phyloP scores from a whole-genome alignment of 2,329 filamentous ascomycete genomes.

The Calonectria pteridis region DNA sequence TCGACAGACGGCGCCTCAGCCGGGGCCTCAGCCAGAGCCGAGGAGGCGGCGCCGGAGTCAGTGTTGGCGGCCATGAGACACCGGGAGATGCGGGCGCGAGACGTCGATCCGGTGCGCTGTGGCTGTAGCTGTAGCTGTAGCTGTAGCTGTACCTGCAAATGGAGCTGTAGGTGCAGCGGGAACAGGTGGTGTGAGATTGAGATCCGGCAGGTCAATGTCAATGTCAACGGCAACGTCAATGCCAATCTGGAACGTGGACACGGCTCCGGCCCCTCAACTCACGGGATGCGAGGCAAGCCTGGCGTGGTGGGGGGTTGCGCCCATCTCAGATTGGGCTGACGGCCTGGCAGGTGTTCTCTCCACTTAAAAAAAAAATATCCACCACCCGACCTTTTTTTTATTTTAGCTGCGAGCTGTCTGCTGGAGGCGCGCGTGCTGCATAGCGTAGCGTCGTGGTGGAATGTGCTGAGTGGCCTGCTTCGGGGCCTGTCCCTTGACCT shows the following conservation, averaged over 20 bases:
- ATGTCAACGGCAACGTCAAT: neutral
- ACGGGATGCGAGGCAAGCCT: neutral
- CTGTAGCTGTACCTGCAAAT: neutral
- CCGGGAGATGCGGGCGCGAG: neutral
- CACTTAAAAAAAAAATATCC: conserved; percentile 12
- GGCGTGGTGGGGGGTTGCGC: conserved; percentile 1
- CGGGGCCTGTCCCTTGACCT: neutral
- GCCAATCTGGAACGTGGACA: conserved; percentile 9
- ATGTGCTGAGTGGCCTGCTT: conserved; percentile 10
- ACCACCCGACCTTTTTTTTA: conserved; percentile 1
- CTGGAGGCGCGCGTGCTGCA: neutral
- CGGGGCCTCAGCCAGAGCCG: neutral
- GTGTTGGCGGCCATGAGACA: conserved; percentile 29
- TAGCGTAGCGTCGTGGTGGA: conserved; percentile 10
- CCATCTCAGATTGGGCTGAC: conserved; percentile 11
- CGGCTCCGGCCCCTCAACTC: conserved; percentile 10
- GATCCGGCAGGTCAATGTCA: neutral
- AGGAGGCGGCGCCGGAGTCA: conserved; percentile 21
- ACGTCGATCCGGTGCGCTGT: neutral
- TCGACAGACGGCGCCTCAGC: conserved; percentile 53
- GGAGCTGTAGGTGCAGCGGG: neutral
- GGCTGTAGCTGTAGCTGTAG: neutral
- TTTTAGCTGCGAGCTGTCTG: neutral
- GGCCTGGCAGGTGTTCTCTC: conserved; percentile 6
- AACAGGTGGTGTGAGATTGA: neutral